Evolutionary conservation across 768 basidiomycete species (phyloP), one percentile per base, ranked within the genome.

Genomic region (Hemileccinum rubropunctum): DNA sequence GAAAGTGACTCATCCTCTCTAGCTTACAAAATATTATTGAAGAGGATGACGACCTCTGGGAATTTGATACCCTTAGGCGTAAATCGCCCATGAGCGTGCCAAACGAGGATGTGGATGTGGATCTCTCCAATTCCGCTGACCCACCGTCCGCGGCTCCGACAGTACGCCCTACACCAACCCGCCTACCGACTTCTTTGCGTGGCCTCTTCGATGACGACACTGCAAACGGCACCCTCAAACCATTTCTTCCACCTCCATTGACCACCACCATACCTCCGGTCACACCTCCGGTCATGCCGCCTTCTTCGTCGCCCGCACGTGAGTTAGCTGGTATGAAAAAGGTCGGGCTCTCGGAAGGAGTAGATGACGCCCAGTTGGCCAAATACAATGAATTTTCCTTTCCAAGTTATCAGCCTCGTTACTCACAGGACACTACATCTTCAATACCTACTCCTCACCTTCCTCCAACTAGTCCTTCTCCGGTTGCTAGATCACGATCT

Each of bases 121-220:
- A 53, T 35, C 18, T 46, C 38, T 48, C 48, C 39, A 58, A 47
- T 47, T 56, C 53, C 13, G 41, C 46, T 37, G 62, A 56, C 20
- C 20, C 51, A 13, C 26, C 45, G 34, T 47, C 60, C 13, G 49
- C 61, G 11, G 71, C 73, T 47, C 57, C 73, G 15, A 86, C 83
- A 20, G 65, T 84, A 27, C 77, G 81, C 13, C 77, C 80, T 2
- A 59, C 69, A 35, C 56, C 74, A n/a, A 74, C 77, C 14, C 74
- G 76, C 41, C 61, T 93, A 11, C 92, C 93, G 2, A 82, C 84
- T 2, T 93, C 89, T 1, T 73, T 95, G 3, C 86, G 91, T 0
- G 73, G 76, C 33, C 73, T 97, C 10, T 97, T 97, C 65, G 87
- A 88, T 48, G 79, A 83, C 39, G 79, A 76, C 10, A 59, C 65